Base-by-base conservation (phyloP, 2,329 filamentous ascomycete genomes). In the Dothideomycetes sp. region DNA sequence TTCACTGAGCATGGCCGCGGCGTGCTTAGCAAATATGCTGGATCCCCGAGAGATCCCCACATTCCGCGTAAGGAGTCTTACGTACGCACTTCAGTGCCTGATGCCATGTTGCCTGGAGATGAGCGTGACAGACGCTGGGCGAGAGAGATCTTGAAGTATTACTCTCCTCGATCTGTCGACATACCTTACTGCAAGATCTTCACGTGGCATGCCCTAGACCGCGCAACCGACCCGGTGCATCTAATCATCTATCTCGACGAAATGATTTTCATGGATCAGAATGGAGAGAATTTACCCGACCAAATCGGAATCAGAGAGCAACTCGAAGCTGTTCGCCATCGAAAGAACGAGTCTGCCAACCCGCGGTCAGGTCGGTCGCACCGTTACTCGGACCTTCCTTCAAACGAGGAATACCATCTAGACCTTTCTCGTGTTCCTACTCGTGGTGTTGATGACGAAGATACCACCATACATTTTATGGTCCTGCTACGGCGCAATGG, bases 251-350 rank as follows among this genome's bases (percentile, higher is more conserved):
- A 25, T 33, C 29, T 19, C 17, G 37, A 29, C 15, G 37, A 40
- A 8, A 40, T 40, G 37, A 11, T 40, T 17, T 40, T 40, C 18
- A 40, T 40, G 37, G 37, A 40, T 27, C 37, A 40, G 27, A 32
- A 40, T 15, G 37, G 37, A 3, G 17, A 33, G 4, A 25, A 33
- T 12, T 17, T 40, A 13, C 29, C 37, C 15, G 37, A 29, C 9
- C 11, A 40, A 20, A 28, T 29, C 8, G 15, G 20, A 1, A 25
- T 40, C 13, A 32, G 22, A 8, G 6, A 33, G 4, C 37, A 40
- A 17, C 17, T 40, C 28, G 29, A 33, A 20, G 22, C 28, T 4
- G 29, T 40, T 3, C 28, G 25, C 20, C 11, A 15, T 5, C 13
- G 16, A 11, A n/a, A n/a, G n/a, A n/a, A n/a, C n/a, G n/a, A n/a